phyloP scores from a whole-genome alignment of 2,329 filamentous ascomycete genomes.

The Neurospora sp. region DNA sequence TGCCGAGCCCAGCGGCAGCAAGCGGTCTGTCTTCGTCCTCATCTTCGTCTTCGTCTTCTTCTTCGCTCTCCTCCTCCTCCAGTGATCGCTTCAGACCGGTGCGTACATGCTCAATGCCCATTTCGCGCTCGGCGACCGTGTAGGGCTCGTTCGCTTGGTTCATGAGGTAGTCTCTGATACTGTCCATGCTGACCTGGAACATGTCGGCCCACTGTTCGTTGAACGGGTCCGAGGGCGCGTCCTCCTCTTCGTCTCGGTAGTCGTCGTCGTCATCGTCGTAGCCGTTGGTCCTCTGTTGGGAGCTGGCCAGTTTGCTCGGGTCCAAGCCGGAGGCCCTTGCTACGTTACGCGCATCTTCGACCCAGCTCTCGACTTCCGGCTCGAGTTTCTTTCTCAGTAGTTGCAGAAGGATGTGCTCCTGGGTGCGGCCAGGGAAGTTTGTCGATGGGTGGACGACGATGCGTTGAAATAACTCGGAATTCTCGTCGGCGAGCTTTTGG shows the following conservation, averaged over 20 bases:
- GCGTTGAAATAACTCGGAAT: constrained; percentile 57
- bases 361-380: constrained; percentile 63
- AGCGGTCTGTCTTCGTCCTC: constrained; percentile 27
- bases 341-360: constrained; percentile 50
- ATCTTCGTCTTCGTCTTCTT: constrained; percentile 49
- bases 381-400: constrained; percentile 78
- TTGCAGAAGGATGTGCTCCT: constrained; percentile 55
- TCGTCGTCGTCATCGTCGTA: constrained; percentile 32
- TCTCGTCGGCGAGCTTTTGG: constrained; percentile 52
- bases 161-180: constrained; percentile 27
- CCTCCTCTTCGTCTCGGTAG: constrained; percentile 30
- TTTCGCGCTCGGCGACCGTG: constrained; percentile 58
- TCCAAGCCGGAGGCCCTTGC: constrained; percentile 25
- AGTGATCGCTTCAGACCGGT: constrained; percentile 55
- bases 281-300: constrained; percentile 13
- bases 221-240: constrained; percentile 23
- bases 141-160: constrained; percentile 53
- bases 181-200: constrained; percentile 21
- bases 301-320: constrained; percentile 18
- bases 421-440: constrained; percentile 60
- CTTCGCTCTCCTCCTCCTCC: constrained; percentile 41
- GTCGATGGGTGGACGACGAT: constrained; percentile 68
- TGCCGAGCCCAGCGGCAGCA: constrained; percentile 5
- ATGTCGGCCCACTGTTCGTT: constrained; percentile 29
- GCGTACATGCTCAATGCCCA: constrained; percentile 57